A percentile compares a stretch with the other conserved stretches of the same genome.
These are phyloP conservation scores for Rhinocladiella similis DNA, from an alignment of 2,329 filamentous ascomycete genomes.

Conservation along the genomic window DNA sequence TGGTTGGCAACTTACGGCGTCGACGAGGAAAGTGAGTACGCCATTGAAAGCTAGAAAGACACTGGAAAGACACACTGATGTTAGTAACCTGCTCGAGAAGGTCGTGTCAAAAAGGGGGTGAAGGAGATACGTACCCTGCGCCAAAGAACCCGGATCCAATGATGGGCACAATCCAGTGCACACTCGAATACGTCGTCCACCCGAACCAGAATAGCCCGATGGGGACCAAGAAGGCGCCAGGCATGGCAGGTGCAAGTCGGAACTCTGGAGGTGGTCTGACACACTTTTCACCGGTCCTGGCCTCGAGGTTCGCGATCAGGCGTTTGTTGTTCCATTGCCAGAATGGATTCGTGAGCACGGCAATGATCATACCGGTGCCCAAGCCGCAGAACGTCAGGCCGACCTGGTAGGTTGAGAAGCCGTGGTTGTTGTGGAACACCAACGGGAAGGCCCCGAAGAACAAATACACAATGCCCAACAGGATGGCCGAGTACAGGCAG, in stretches of 20 bases:
- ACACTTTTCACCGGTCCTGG: conserved; percentile 30
- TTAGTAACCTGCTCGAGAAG: too few relatives aligned
- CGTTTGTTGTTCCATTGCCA: conserved; percentile 16
- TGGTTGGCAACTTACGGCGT: conserved; percentile 35
- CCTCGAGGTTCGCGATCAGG: conserved; percentile 35
- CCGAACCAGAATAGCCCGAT: conserved; percentile 58
- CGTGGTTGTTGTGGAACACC: conserved; percentile 63
- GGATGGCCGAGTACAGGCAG: conserved; percentile 77
- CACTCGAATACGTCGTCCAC: conserved; percentile 42
- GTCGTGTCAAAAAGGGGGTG: background rate
- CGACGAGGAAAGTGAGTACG: conserved; percentile 83
- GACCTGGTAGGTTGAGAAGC: conserved; percentile 34
- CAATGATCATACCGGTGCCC: conserved; percentile 46
- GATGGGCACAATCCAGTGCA: conserved; percentile 50
- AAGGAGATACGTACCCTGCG: conserved; percentile 39
- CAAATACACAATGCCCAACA: conserved; percentile 85
- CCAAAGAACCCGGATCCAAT: conserved; percentile 38
- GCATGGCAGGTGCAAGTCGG: conserved; percentile 51
- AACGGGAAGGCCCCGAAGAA: conserved; percentile 88
- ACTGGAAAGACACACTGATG: conserved; percentile 32
- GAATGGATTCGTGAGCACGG: conserved; percentile 43
- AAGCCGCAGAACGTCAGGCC: conserved; percentile 47
- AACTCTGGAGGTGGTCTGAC: conserved; percentile 52
- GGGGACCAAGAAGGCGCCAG: conserved; percentile 54
- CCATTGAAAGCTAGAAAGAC: conserved; percentile 50